These are phyloP conservation scores for Phytophthora kernoviae DNA, from an alignment of 352 stramenopile species.

Conservation along the genomic window DNA sequence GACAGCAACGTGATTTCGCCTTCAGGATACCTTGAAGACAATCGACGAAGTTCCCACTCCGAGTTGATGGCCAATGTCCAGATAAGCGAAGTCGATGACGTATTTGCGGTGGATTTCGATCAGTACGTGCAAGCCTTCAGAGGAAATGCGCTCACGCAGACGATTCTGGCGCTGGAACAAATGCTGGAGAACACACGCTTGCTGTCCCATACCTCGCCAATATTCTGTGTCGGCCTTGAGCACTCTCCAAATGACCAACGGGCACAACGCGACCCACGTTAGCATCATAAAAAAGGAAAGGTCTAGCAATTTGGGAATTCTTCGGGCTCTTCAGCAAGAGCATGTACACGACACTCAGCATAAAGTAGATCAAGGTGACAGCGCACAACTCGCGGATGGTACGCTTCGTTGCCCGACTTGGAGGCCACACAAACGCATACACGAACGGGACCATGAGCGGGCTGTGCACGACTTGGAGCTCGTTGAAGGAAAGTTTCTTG, in stretches of 20 bases:
- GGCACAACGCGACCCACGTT: constrained; percentile 28
- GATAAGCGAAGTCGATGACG: constrained; percentile 61
- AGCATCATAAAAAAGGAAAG: constrained; percentile 23
- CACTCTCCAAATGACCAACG: constrained; percentile 50
- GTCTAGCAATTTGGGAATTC: constrained; percentile 8
- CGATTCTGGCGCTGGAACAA: constrained; percentile 35
- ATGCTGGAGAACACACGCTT: constrained; percentile 32
- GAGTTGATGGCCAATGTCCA: constrained; percentile 40
- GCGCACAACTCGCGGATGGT: constrained; percentile 40
- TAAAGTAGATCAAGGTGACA: constrained; percentile 26
- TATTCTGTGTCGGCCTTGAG: constrained; percentile 53
- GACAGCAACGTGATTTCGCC: constrained; percentile 44
- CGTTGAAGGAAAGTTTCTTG: constrained; percentile 11
- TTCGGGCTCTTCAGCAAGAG: constrained; percentile 27
- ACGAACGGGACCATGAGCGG: constrained; percentile 29
- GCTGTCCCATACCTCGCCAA: constrained; percentile 47
- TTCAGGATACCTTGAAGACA: constrained; percentile 45
- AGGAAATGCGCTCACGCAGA: constrained; percentile 40
- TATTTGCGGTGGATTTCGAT: constrained; percentile 62
- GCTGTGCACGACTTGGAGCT: constrained; percentile 17
- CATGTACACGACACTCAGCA: constrained; percentile 16
- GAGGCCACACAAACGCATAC: constrained; percentile 39
- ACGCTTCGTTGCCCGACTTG: constrained; percentile 29
- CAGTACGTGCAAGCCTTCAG: constrained; percentile 46
- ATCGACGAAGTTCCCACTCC: constrained; percentile 32